Evolutionary conservation across 2,329 filamentous ascomycete species (phyloP).

Genomic region (Colletotrichum sp.): DNA sequence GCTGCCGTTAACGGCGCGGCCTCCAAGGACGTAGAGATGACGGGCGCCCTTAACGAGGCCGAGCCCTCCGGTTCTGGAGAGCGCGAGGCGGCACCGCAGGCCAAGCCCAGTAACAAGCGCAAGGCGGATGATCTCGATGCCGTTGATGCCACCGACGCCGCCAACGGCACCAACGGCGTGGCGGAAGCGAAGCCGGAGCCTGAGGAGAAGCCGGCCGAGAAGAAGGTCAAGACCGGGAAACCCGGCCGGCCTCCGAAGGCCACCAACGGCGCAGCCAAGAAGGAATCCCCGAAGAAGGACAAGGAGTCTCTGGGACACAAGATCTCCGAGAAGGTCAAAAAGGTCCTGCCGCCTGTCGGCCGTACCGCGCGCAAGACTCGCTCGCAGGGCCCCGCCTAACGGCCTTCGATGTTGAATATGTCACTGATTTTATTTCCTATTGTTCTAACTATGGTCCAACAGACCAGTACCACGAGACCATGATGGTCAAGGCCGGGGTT

Average conservation of each 20-base stretch:
- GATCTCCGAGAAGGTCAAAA: conserved; percentile 41
- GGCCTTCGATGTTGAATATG: background rate
- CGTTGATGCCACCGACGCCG: conserved; percentile 18
- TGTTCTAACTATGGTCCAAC: background rate
- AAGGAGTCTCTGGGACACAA: conserved; percentile 18
- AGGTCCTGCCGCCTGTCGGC: conserved; percentile 34
- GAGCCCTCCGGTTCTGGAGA: conserved; percentile 11
- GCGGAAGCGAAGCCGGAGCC: background rate
- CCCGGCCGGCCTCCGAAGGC: conserved; percentile 17
- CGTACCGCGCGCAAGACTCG: conserved; percentile 46
- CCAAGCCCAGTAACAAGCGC: conserved; percentile 39
- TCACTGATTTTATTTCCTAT: background rate
- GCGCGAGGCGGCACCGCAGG: conserved; percentile 14
- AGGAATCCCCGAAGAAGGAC: background rate
- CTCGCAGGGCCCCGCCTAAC: conserved; percentile 39
- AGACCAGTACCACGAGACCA: background rate
- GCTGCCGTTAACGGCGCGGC: conserved; percentile 13
- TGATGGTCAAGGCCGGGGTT: background rate
- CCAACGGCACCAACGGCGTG: conserved; percentile 27
- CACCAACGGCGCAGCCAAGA: background rate
- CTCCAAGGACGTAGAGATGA: conserved; percentile 25
- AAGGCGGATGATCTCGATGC: conserved; percentile 38
- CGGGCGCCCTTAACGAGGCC: conserved; percentile 25
- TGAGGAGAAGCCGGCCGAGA: conserved; percentile 24
- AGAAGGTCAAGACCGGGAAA: conserved; percentile 26